Evolutionary conservation across 2,329 filamentous ascomycete species (phyloP).

Genomic region (Trichoderma asperellum): DNA sequence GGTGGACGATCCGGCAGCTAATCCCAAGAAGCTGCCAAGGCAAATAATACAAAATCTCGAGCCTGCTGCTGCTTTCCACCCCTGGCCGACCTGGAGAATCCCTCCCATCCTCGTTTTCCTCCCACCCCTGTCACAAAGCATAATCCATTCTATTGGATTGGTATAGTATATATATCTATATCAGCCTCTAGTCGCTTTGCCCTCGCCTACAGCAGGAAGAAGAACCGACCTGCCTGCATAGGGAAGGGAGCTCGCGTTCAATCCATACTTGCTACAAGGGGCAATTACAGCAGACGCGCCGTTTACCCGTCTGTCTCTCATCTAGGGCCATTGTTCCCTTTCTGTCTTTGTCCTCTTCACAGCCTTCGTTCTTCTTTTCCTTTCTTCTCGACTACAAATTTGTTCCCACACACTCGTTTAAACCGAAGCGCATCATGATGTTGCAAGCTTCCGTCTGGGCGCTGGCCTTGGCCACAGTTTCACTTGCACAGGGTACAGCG

Average conservation of each 20-base stretch:
- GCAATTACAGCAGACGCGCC: conserved; percentile 22
- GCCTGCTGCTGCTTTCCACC: conserved; percentile 13
- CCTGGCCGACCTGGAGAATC: conserved; percentile 9
- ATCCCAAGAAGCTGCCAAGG: conserved; percentile 20
- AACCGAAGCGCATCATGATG: conserved; percentile 31
- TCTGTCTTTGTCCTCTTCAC: background rate
- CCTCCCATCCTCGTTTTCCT: background rate
- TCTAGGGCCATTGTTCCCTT: background rate
- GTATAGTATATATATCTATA: conserved; percentile 20
- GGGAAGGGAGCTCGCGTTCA: conserved; percentile 24
- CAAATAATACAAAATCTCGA: conserved; percentile 26
- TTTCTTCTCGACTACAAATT: conserved; percentile 5
- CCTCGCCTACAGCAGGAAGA: conserved; percentile 11
- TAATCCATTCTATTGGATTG: background rate
- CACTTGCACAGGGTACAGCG: conserved; percentile 34
- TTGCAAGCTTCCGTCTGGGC: conserved; percentile 33
- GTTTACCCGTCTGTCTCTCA: conserved; percentile 3
- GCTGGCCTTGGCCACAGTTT: conserved; percentile 37
- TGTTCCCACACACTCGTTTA: conserved; percentile 8
- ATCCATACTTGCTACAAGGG: conserved; percentile 12
- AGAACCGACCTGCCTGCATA: conserved; percentile 15
- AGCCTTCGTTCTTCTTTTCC: background rate
- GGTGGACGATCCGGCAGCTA: conserved; percentile 24
- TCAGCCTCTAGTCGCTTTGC: conserved; percentile 13
- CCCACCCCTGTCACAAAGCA: conserved; percentile 6